A percentile compares a stretch with the other conserved stretches of the same genome.
These are phyloP conservation scores for Scheffersomyces lignicola DNA, from an alignment of 1,139 yeast species.

Conservation along the genomic window DNA sequence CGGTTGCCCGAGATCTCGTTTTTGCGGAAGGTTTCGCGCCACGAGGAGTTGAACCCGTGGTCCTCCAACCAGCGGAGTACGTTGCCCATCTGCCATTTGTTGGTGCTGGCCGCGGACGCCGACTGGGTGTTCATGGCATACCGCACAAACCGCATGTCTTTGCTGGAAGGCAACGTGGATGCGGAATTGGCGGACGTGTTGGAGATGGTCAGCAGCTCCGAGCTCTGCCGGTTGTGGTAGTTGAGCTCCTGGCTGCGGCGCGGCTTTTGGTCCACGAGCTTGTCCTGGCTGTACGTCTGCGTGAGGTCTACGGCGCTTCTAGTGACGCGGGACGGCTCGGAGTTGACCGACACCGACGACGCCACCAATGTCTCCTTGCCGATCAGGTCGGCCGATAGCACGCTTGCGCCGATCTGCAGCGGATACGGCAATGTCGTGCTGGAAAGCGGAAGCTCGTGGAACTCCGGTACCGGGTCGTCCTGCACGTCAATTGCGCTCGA, in stretches of 20 bases:
- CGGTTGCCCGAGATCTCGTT: conserved; percentile 62
- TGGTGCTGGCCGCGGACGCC: conserved; percentile 20
- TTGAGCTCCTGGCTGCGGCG: background rate
- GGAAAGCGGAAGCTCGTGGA: conserved; percentile 9
- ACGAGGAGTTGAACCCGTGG: conserved; percentile 67
- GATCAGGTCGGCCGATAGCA: background rate
- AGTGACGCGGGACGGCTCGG: background rate
- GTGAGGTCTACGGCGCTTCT: background rate
- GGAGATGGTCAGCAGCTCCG: conserved; percentile 38
- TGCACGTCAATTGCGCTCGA: conserved; percentile 26
- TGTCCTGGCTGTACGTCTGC: background rate
- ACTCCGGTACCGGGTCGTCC: conserved; percentile 26
- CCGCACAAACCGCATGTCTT: conserved; percentile 43
- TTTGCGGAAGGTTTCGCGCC: conserved; percentile 64
- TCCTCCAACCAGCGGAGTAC: conserved; percentile 68
- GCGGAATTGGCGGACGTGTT: conserved; percentile 31
- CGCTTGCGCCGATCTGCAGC: background rate
- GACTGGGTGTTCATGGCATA: conserved; percentile 46
- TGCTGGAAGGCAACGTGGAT: conserved; percentile 31
- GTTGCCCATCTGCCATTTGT: conserved; percentile 64
- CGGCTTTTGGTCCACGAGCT: background rate
- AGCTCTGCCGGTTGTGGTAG: conserved; percentile 35
- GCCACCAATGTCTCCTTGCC: background rate
- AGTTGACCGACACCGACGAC: background rate
- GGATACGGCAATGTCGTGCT: conserved; percentile 3